These are phyloP conservation scores for Botrytis fabae DNA, from an alignment of 2,329 filamentous ascomycete genomes.

Conservation along the genomic window DNA sequence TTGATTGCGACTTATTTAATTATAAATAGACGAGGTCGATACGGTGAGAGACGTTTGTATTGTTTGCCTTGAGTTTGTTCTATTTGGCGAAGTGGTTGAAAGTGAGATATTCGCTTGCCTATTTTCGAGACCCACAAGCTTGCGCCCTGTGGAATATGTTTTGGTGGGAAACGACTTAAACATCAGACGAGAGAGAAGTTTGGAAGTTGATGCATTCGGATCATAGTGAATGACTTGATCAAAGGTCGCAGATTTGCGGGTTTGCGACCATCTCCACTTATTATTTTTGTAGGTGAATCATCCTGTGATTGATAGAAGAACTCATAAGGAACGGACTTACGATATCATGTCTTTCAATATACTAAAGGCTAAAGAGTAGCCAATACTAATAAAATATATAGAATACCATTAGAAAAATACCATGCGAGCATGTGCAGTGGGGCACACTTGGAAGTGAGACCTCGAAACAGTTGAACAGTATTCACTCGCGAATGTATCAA, in stretches of 20 bases:
- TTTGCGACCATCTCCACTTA: background rate
- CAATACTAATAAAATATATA: background rate
- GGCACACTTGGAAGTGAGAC: background rate
- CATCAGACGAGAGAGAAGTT: background rate
- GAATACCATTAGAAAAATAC: background rate
- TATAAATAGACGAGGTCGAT: background rate
- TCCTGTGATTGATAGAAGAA: too few relatives aligned
- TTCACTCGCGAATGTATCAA: background rate
- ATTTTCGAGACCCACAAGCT: background rate
- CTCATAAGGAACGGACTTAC: accelerated
- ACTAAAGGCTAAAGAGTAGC: too few relatives aligned
- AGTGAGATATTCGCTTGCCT: background rate
- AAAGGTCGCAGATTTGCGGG: background rate
- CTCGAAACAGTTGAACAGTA: background rate
- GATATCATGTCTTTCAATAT: background rate
- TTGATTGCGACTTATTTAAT: background rate
- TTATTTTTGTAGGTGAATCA: background rate
- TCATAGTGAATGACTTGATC: background rate
- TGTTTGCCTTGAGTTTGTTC: background rate
- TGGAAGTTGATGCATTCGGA: background rate
- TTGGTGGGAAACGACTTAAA: background rate
- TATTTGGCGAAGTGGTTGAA: background rate
- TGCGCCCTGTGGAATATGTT: background rate
- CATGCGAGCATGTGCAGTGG: too few relatives aligned
- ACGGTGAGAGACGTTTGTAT: background rate